phyloP scores from a whole-genome alignment of 225 moss, liverwort and hornwort species.

The Straminergon stramineum region DNA sequence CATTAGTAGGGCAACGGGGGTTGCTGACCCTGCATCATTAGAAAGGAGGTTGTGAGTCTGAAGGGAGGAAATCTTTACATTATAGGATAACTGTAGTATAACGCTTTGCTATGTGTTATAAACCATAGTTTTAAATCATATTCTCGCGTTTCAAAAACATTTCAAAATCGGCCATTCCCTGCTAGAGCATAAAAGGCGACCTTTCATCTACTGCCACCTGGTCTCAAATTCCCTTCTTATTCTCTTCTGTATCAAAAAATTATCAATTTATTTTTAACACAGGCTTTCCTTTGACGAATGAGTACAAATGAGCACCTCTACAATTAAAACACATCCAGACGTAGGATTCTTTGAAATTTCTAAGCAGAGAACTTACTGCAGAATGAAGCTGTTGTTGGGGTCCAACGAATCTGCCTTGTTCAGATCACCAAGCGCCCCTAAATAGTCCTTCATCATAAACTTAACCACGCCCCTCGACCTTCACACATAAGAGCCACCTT shows the following conservation, averaged over 20 bases:
- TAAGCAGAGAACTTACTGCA: constrained; percentile 21
- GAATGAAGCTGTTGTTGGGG: constrained; percentile 50
- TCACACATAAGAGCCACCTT: neutral
- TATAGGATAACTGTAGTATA: neutral
- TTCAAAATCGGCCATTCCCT: neutral
- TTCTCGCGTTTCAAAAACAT: neutral
- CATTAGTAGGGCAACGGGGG: neutral
- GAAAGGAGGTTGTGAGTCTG: neutral
- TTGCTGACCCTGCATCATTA: neutral
- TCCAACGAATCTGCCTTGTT: constrained; percentile 42
- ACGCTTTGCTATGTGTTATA: neutral
- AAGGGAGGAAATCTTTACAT: neutral
- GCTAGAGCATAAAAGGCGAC: neutral
- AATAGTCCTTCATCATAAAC: constrained; percentile 42
- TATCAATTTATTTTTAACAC: neutral
- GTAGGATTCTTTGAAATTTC: neutral
- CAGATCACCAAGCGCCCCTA: constrained; percentile 26
- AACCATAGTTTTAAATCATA: too few species aligned
- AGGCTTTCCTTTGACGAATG: neutral
- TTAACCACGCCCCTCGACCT: constrained; percentile 48
- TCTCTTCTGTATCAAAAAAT: neutral
- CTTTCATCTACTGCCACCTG: neutral
- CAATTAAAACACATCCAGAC: neutral
- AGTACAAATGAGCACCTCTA: neutral
- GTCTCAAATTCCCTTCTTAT: neutral